Base-by-base conservation (phyloP, 257 asterid genomes). In the Primulina huaijiensis region DNA sequence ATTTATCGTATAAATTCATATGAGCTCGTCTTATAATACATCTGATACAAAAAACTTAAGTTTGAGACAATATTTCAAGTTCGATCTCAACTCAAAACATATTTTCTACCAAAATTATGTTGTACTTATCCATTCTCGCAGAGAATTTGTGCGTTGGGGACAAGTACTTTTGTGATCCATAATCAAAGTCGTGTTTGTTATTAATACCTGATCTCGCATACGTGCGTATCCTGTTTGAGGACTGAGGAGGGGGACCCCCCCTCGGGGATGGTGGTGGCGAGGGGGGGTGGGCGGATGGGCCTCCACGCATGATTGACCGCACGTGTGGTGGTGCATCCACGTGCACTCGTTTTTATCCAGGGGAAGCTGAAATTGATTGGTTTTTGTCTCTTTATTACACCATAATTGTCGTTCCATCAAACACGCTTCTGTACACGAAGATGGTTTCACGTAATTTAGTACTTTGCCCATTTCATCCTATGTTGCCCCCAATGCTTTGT, bases 281-380 rank as follows among this genome's bases (percentile, higher is more conserved):
- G 34, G 50, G 72, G 34, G 60, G 35, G 5, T 14, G 4, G 19
- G 55, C 25, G 25, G 25, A 23, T 23, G 80, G 85, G 77, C 68
- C 83, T 75, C 74, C 70, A 89, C 55, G 4, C 55, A 85, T 77
- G 87, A 81, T 79, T 84, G 91, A 85, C 82, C 74, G 87, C 96
- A 86, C 97, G 96, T 89, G 94, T 82, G 97, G 86, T 81, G 76
- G 62, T 75, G 79, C 72, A 79, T 84, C 90, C 96, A 84, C 96
- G 95, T 89, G 93, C 97, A 82, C 85, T 82, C 89, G 86, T 85
- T 79, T 82, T 84, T 82, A 77, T 87, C 81, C 85, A 82, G 58
- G 77, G 79, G 74, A 74, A 68, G 5, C 55, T 1, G 7, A 70
- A 58, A 75, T 83, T 75, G 80, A 88, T 83, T 57, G 84, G 76